Percentiles rank a stretch among this genome's conserved stretches.
These are phyloP conservation scores for Pleurotus platypus DNA, from an alignment of 768 basidiomycete species.

Conservation along the genomic window DNA sequence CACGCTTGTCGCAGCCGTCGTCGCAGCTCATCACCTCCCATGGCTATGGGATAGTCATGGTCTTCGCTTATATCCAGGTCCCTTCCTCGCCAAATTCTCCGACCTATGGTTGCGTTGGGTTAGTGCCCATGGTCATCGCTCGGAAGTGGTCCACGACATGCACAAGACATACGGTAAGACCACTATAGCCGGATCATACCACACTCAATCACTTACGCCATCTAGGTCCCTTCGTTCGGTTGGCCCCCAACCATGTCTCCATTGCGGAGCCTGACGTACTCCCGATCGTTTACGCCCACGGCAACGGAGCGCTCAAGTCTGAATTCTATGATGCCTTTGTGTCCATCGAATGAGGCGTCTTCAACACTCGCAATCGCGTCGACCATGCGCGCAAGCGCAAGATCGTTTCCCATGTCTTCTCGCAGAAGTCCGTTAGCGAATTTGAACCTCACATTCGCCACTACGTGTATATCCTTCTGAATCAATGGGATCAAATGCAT, in stretches of 20 bases:
- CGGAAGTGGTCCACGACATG: conserved; percentile 66
- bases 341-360: conserved; percentile 66
- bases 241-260: conserved; percentile 76
- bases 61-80: conserved; percentile 66
- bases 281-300: conserved; percentile 72
- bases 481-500: conserved; percentile 74
- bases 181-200: not conserved
- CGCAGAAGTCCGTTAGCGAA: conserved; percentile 79
- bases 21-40: conserved; percentile 36
- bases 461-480: conserved; percentile 56
- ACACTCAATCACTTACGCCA: not conserved
- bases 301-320: conserved; percentile 79
- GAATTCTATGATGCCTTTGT: conserved; percentile 81
- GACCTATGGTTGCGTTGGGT: conserved; percentile 71
- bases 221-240: conserved; percentile 61
- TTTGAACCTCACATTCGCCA: conserved; percentile 77
- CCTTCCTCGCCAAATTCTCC: conserved; percentile 66
- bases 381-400: conserved; percentile 91
- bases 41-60: conserved; percentile 58
- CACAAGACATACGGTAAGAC: conserved; percentile 70
- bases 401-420: conserved; percentile 83
- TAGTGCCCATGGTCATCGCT: conserved; percentile 67
- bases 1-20: conserved; percentile 22
- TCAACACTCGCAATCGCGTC: conserved; percentile 72
- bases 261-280: conserved; percentile 78